Conservation (phyloP, 768 basidiomycete species). For the Mycena galopus region DNA sequence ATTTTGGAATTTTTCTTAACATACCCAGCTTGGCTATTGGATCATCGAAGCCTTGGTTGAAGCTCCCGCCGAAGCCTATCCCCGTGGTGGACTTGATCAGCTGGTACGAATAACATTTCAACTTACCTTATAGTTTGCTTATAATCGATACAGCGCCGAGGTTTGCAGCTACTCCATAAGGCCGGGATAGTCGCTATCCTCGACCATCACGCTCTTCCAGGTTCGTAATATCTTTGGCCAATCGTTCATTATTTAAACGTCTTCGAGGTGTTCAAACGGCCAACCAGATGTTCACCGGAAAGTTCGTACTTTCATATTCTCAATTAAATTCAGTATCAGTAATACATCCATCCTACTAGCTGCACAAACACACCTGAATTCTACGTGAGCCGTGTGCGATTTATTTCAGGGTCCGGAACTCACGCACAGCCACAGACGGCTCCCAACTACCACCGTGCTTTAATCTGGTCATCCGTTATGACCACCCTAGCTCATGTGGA, state of each 20-base stretch:
- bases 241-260: conserved; percentile 59
- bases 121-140: background rate
- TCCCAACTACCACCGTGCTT: conserved; percentile 81
- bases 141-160: conserved; percentile 63
- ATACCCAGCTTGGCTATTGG: conserved; percentile 81
- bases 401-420: background rate
- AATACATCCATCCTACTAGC: conserved; percentile 47
- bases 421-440: conserved; percentile 59
- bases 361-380: conserved; percentile 80
- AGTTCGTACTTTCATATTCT: conserved; percentile 69
- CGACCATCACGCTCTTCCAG: conserved; percentile 70
- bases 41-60: conserved; percentile 81
- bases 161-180: conserved; percentile 67
- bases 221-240: conserved; percentile 44
- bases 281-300: conserved; percentile 79
- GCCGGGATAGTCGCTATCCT: conserved; percentile 79
- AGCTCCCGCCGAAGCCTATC: conserved; percentile 70
- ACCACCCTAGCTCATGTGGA: conserved; percentile 79
- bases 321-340: conserved; percentile 48
- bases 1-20: conserved; percentile 5
- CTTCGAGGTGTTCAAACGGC: conserved; percentile 78
- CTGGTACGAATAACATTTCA: conserved; percentile 72
- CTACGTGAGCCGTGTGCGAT: conserved; percentile 62
- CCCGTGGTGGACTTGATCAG: conserved; percentile 75
- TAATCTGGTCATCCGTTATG: conserved; percentile 89